A percentile compares a stretch with the other conserved stretches of the same genome.
phyloP scores from a whole-genome alignment of 164 flowering plant species.

The Aristolochia fimbriata region DNA sequence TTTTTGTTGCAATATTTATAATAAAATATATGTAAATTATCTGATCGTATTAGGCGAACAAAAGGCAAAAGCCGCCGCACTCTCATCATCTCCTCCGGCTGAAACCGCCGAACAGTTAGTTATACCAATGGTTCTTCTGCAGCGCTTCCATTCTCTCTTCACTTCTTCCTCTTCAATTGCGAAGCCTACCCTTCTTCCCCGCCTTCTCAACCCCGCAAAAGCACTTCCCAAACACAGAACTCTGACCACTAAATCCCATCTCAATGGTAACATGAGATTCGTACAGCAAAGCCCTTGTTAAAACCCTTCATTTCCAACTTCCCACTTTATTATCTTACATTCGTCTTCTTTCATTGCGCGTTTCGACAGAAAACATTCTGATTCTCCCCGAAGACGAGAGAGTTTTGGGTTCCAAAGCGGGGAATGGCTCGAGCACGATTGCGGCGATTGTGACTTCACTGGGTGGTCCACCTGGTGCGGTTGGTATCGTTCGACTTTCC shows the following conservation, averaged over 20 bases:
- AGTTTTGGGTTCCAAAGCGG: conserved; percentile 2
- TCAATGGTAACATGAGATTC: conserved; percentile 5
- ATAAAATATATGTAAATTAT: too few relatives aligned
- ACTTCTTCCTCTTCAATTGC: conserved; percentile 8
- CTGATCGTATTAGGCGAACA: too few relatives aligned
- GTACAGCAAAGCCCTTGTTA: background rate
- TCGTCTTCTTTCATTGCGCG: background rate
- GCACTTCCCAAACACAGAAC: conserved; percentile 11
- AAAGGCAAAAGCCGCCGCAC: background rate
- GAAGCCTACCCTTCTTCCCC: conserved; percentile 5
- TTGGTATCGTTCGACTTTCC: conserved; percentile 81
- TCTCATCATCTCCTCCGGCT: background rate
- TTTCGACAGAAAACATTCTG: conserved; percentile 18
- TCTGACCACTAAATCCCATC: conserved; percentile 9
- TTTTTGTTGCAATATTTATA: too few relatives aligned
- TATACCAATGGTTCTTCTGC: conserved; percentile 15
- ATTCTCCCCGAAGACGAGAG: conserved; percentile 40
- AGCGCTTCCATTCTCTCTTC: conserved; percentile 17
- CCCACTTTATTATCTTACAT: background rate
- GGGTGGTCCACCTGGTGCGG: conserved; percentile 81
- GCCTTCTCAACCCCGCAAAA: conserved; percentile 10
- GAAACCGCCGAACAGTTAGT: background rate
- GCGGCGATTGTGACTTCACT: conserved; percentile 88
- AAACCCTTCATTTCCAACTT: background rate
- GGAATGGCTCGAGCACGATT: conserved; percentile 40